These are phyloP conservation scores for Saccharum officinarum DNA, from an alignment of 176 grass and related monocot species.

Conservation along the genomic window DNA sequence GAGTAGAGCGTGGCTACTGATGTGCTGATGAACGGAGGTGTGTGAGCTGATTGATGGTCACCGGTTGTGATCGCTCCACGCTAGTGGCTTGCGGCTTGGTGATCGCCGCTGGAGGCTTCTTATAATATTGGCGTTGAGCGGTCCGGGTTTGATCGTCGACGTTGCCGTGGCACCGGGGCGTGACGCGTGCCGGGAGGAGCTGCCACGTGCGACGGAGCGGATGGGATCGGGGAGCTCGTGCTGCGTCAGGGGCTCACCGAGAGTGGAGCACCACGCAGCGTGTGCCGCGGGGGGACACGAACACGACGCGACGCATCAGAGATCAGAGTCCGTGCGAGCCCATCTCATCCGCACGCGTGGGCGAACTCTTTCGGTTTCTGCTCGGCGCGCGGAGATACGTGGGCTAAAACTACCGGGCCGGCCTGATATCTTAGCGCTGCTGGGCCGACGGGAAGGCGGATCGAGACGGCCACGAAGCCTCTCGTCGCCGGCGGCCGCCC, in stretches of 20 bases:
- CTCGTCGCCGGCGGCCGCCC: background rate
- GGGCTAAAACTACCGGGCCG: background rate
- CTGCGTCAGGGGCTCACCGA: background rate
- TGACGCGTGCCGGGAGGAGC: conserved; percentile 35
- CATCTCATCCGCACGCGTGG: background rate
- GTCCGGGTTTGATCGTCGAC: conserved; percentile 13
- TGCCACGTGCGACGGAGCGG: conserved; percentile 39
- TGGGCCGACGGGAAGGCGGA: background rate
- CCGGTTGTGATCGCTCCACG: background rate
- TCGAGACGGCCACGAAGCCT: background rate
- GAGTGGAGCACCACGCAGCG: background rate
- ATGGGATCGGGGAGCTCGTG: background rate
- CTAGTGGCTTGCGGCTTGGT: background rate
- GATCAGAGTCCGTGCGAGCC: background rate
- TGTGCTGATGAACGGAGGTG: background rate
- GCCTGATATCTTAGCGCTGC: background rate
- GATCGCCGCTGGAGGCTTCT: background rate
- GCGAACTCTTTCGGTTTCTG: background rate
- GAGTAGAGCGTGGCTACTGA: background rate
- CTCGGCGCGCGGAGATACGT: background rate
- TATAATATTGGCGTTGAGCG: conserved; percentile 34
- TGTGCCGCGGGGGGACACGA: background rate
- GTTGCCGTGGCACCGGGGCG: background rate
- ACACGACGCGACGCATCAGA: background rate
- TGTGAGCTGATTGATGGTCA: background rate